Percentiles rank a stretch among this genome's conserved stretches.
These are phyloP conservation scores for Akebia trifoliata DNA, from an alignment of 164 flowering plant species.

Conservation along the genomic window DNA sequence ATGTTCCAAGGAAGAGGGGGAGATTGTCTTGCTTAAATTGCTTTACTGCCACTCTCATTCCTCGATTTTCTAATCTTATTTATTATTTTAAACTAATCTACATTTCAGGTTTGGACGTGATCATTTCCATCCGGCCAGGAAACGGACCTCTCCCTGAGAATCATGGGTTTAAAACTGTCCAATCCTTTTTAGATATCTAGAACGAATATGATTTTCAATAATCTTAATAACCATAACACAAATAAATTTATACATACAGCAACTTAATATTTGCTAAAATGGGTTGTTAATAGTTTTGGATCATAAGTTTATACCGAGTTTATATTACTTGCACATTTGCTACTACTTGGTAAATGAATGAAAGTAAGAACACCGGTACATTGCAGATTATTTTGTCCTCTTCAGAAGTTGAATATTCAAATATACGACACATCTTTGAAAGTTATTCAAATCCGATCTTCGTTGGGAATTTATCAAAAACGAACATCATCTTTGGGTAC, in stretches of 20 bases:
- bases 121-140: constrained; percentile 81
- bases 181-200: constrained; percentile 71
- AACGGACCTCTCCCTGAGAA: constrained; percentile 83
- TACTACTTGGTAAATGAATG: too few relatives aligned
- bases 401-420: too few relatives aligned
- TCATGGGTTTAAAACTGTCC: constrained; percentile 73
- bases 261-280: background rate
- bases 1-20: too few relatives aligned
- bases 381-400: too few relatives aligned
- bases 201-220: background rate
- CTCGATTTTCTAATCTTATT: background rate
- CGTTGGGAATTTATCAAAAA: too few relatives aligned
- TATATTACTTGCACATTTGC: too few relatives aligned
- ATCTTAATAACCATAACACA: background rate
- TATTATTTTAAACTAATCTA: background rate
- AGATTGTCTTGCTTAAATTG: background rate
- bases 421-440: too few relatives aligned
- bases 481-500: too few relatives aligned
- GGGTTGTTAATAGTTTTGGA: background rate
- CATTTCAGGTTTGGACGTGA: constrained; percentile 75
- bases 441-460: too few relatives aligned
- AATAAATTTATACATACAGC: background rate
- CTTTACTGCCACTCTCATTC: too few relatives aligned
- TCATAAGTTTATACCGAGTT: background rate
- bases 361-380: too few relatives aligned